Conservation (phyloP, 441 rosid species). For the Populus hybrid region DNA sequence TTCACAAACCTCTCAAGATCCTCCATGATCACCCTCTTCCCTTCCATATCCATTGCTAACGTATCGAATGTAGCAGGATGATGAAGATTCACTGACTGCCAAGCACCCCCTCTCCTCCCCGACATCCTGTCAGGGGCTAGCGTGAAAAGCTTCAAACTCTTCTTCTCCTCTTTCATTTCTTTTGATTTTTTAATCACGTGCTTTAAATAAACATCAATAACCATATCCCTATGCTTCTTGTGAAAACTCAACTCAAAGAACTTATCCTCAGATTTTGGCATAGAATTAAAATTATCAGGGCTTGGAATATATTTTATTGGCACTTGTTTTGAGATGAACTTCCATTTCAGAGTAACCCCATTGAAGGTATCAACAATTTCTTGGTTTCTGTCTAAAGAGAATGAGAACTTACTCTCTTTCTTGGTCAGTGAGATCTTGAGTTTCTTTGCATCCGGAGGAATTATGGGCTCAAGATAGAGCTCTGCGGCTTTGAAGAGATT, state of each 20-base stretch:
- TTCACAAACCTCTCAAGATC: conserved; percentile 39
- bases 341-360: conserved; percentile 13
- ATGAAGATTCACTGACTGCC: conserved; percentile 41
- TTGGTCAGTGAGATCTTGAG: conserved; percentile 10
- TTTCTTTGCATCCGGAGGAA: conserved; percentile 8
- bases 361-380: conserved; percentile 6
- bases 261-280: neutral
- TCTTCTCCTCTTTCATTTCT: conserved; percentile 20
- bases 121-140: conserved; percentile 6
- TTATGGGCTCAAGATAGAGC: conserved; percentile 19
- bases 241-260: conserved; percentile 29
- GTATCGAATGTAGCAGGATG: conserved; percentile 47
- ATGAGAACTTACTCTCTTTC: conserved; percentile 5
- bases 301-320: neutral
- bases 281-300: neutral
- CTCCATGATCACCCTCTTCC: conserved; percentile 32
- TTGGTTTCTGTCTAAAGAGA: conserved; percentile 7
- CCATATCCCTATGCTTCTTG: conserved; percentile 35
- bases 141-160: conserved; percentile 29
- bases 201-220: conserved; percentile 26
- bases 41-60: conserved; percentile 36
- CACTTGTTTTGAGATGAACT: neutral
- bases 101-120: conserved; percentile 17
- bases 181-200: conserved; percentile 15
- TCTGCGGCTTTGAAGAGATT: conserved; percentile 33